Percentiles rank a stretch among this genome's conserved stretches.
Evolutionary conservation across 2,329 filamentous ascomycete genomes (phyloP).

Genomic region (Fonsecaea multimorphosa): DNA sequence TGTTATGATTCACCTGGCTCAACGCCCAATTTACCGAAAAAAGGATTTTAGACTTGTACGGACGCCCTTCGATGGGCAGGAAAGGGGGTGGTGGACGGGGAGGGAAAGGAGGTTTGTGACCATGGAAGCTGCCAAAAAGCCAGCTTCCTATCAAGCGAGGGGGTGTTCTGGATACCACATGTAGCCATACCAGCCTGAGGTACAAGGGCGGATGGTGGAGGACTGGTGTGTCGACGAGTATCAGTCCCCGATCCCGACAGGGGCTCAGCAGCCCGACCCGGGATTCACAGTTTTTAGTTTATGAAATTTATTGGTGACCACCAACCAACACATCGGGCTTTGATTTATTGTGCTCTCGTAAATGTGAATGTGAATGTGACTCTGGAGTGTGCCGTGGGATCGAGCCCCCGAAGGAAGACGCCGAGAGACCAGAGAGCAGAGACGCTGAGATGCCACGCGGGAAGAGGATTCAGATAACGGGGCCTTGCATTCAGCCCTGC

Average conservation of each 20-base stretch:
- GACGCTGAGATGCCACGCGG: not conserved
- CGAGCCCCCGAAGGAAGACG: not conserved
- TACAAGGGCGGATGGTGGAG: not conserved
- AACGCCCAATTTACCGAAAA: conserved; percentile 9
- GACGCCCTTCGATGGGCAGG: conserved; percentile 18
- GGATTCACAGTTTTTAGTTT: not conserved
- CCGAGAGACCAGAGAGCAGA: not conserved
- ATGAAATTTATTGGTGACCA: not conserved
- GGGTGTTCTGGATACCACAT: conserved; percentile 1
- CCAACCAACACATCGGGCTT: not conserved
- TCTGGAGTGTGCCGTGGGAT: not conserved
- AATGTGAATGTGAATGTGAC: not conserved
- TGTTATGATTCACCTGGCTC: conserved; percentile 17
- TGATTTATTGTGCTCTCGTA: not conserved
- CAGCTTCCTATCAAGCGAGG: not conserved
- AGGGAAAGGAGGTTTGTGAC: not conserved
- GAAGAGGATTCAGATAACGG: not conserved
- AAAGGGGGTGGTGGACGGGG: not conserved
- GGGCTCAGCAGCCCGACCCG: not conserved
- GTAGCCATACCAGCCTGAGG: not conserved
- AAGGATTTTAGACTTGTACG: not conserved
- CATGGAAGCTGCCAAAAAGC: conserved; percentile 8
- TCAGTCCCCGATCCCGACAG: not conserved
- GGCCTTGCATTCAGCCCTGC: conserved; percentile 7
- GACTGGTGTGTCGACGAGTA: not conserved